Base-by-base conservation (phyloP, 352 stramenopile species). In the Globisporangium camurandrum region DNA sequence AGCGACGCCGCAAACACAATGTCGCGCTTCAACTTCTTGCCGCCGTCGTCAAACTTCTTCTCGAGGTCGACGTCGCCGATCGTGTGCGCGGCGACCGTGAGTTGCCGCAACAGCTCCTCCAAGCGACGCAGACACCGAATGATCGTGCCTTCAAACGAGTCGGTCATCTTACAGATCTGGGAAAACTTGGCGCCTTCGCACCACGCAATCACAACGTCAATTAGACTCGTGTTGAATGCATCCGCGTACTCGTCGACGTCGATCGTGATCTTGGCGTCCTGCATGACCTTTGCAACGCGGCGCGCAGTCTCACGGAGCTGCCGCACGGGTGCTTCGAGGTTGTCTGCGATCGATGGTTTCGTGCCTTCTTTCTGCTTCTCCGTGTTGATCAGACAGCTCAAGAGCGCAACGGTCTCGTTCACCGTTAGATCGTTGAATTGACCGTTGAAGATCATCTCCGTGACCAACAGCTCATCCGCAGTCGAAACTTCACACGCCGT, bases 1-100 rank as follows among this genome's bases (percentile, higher is more conserved):
- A 99, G 75, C 34, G 94, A 98, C 44, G 91, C 96, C n/a, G 88
- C 96, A 85, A 99, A 99, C 12, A 99, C 96, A 69, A 99, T 99
- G 62, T 99, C 97, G 47, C 97, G 88, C 71, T 98, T 98, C 61
- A 99, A 94, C 51, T 98, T 93, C 62, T 98, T 95, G 59, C 91
- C 85, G 39, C 93, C 95, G 54, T 97, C 92, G 30, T 97, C 90
- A 57, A 99, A 99, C 69, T 98, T 99, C 42, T 93, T 86, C 72
- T 98, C 84, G 3, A 99, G 78, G 57, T 97, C 93, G 22, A 95
- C 71, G 63, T 99, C 97, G 12, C 97, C 97, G 54, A 99, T 98
- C 28, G 93, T 93, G 64, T 97, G 90, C 14, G 95, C 84, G n/a
- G 96, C 96, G 49, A 86, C 74, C 36, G 89, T 87, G 40, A 99